phyloP scores from a whole-genome alignment of 306 rosid species.

The Cicer arietinum region DNA sequence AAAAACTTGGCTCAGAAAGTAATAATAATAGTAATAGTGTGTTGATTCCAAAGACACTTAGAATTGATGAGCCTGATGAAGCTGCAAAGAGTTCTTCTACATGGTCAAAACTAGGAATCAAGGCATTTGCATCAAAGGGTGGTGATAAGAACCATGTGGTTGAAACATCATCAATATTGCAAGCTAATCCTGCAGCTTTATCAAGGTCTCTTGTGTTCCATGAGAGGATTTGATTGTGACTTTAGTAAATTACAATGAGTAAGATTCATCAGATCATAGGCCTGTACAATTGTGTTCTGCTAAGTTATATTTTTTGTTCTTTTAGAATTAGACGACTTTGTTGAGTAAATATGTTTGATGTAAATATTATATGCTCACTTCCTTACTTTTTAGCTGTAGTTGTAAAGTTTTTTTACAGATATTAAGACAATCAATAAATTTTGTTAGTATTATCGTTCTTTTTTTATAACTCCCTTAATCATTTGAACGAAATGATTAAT shows the following conservation, averaged over 20 bases:
- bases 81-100: conserved; percentile 74
- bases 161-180: conserved; percentile 62
- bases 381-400: no score
- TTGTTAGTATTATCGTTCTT: no score
- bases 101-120: conserved; percentile 69
- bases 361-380: conserved; percentile 37
- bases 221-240: conserved; percentile 59
- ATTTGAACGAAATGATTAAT: no score
- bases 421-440: no score
- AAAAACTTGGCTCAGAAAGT: conserved; percentile 41
- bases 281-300: neutral
- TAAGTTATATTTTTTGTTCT: conserved; percentile 22
- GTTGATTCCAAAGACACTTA: conserved; percentile 69
- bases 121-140: conserved; percentile 60
- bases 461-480: no score
- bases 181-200: conserved; percentile 86
- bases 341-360: conserved; percentile 48
- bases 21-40: conserved; percentile 40
- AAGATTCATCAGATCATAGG: neutral
- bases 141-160: conserved; percentile 46
- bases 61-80: conserved; percentile 72
- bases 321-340: conserved; percentile 47
- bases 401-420: no score
- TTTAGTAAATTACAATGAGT: neutral
- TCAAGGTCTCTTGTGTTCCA: conserved; percentile 72